Evolutionary conservation across 192 early-diverging fungal species (phyloP).

Genomic region (Coemansia sp.): DNA sequence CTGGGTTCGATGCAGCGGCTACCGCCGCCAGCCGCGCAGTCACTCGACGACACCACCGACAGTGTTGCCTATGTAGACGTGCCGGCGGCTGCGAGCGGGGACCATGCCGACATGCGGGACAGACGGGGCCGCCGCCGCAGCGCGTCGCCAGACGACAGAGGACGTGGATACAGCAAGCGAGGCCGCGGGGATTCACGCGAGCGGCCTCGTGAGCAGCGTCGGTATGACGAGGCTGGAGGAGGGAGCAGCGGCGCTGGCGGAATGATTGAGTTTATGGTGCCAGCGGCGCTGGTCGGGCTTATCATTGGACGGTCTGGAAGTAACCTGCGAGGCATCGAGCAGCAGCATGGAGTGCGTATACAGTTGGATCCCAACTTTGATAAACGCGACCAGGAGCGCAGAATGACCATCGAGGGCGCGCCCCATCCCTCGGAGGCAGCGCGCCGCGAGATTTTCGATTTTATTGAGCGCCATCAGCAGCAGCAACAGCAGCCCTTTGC

Average conservation of each 20-base stretch:
- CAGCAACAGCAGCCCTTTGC: slow-evolving; percentile 8
- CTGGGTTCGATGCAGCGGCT: slow-evolving; percentile 44
- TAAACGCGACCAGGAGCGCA: slow-evolving; percentile 26
- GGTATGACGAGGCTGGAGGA: slow-evolving; percentile 9
- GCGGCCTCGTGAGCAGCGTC: too few species aligned
- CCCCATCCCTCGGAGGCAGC: slow-evolving; percentile 14
- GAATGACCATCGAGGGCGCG: slow-evolving; percentile 36
- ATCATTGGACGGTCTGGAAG: slow-evolving; percentile 79
- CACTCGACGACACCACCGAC: background rate
- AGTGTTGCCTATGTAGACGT: background rate
- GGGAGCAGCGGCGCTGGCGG: background rate
- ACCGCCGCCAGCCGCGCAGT: slow-evolving; percentile 5
- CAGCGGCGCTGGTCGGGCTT: slow-evolving; percentile 65
- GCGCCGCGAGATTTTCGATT: slow-evolving; percentile 29
- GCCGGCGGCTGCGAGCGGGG: background rate
- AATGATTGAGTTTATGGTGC: slow-evolving; percentile 54
- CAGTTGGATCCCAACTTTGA: slow-evolving; percentile 59
- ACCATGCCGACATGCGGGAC: background rate
- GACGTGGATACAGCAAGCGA: slow-evolving; percentile 24
- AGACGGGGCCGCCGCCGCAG: slow-evolving; percentile 20
- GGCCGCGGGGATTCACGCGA: background rate
- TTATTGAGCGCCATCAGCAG: slow-evolving; percentile 21
- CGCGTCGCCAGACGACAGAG: slow-evolving; percentile 24
- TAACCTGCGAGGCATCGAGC: slow-evolving; percentile 73
- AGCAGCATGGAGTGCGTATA: slow-evolving; percentile 63